Conservation (phyloP, 192 early-diverging fungal genomes). For the Podila horticola region DNA sequence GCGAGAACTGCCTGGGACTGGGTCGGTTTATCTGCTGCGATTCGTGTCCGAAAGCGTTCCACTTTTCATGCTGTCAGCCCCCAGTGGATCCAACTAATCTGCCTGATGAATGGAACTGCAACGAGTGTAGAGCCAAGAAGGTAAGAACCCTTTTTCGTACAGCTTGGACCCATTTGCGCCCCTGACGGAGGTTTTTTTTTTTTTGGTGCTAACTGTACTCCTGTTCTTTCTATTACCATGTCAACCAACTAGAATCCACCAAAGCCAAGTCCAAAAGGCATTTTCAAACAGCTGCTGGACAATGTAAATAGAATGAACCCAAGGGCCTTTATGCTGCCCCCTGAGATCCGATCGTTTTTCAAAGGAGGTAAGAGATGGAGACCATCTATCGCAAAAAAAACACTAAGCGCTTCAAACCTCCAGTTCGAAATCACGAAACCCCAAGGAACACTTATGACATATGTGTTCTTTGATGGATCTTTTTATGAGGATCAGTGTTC, state of each 20-base stretch:
- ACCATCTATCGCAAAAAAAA: not conserved
- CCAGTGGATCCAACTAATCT: slow-evolving; percentile 34
- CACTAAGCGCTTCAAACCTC: not conserved
- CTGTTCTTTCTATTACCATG: not conserved
- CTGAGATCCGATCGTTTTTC: slow-evolving; percentile 32
- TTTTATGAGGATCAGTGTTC: not conserved
- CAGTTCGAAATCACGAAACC: not conserved
- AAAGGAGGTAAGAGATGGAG: slow-evolving; percentile 27
- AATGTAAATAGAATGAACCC: slow-evolving; percentile 37
- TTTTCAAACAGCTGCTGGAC: slow-evolving; percentile 54
- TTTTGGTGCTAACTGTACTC: not conserved
- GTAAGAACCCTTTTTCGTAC: slow-evolving; percentile 15
- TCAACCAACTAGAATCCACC: slow-evolving; percentile 25
- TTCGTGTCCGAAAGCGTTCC: slow-evolving; percentile 52
- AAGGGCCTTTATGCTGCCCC: slow-evolving; percentile 23
- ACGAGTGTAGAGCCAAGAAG: slow-evolving; percentile 33
- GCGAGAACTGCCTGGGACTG: slow-evolving; percentile 39
- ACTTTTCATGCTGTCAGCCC: slow-evolving; percentile 53
- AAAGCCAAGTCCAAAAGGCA: slow-evolving; percentile 18
- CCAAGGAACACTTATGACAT: not conserved
- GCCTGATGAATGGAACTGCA: slow-evolving; percentile 55
- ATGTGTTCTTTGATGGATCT: no score
- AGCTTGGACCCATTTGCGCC: no score
- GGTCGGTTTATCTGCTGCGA: slow-evolving; percentile 56
- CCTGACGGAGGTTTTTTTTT: no score